A percentile compares a stretch with the other conserved stretches of the same genome.
Conservation (phyloP, 352 stramenopile species). For the Pythium sp. region DNA sequence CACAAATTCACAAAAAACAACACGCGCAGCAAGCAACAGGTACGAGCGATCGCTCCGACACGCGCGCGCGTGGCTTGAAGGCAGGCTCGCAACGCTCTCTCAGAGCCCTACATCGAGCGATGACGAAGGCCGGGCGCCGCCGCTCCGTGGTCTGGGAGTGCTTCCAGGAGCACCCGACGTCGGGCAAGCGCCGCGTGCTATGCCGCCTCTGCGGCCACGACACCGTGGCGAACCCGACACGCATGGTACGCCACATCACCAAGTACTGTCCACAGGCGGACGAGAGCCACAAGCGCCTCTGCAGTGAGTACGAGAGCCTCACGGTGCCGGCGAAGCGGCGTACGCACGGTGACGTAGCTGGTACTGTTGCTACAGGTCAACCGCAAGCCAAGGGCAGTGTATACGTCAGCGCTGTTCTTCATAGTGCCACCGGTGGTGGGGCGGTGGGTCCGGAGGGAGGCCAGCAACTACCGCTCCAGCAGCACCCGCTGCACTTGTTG, state of each 20-base stretch:
- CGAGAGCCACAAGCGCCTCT: constrained; percentile 43
- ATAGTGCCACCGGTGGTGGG: neutral
- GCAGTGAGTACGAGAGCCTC: constrained; percentile 37
- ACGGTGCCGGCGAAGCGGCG: constrained; percentile 26
- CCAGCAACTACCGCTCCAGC: neutral
- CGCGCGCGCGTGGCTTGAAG: no score
- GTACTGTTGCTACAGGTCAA: neutral
- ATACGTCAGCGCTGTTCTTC: neutral
- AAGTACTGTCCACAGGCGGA: constrained; percentile 37
- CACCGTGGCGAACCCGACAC: constrained; percentile 38
- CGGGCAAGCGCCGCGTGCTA: constrained; percentile 39
- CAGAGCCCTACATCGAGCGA: neutral
- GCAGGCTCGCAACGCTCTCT: no score
- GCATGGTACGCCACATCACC: constrained; percentile 50
- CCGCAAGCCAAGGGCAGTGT: neutral
- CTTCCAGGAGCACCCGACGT: constrained; percentile 34
- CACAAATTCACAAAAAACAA: no score
- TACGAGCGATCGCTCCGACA: no score
- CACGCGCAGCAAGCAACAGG: no score
- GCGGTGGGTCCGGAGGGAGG: neutral
- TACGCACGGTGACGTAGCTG: neutral
- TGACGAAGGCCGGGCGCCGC: constrained; percentile 33
- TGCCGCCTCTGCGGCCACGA: constrained; percentile 48
- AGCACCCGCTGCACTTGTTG: neutral
- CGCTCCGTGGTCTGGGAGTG: constrained; percentile 47